Evolutionary conservation across 768 basidiomycete species (phyloP).

Genomic region (Daedalea quercina): DNA sequence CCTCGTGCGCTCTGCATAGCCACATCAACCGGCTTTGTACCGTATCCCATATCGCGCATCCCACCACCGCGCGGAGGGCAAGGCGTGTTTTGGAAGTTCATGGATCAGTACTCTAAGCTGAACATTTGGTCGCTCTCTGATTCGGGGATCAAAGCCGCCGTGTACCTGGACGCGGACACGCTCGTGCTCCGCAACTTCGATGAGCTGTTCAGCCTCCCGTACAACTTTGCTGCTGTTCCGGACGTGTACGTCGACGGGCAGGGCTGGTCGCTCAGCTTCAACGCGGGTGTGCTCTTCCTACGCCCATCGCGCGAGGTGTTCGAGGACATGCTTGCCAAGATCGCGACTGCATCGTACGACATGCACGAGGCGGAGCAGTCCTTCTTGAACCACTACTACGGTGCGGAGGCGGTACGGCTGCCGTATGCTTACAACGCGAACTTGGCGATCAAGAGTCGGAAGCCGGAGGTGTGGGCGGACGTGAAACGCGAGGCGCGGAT

Average conservation of each 20-base stretch:
- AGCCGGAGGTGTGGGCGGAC: slow-evolving; percentile 24
- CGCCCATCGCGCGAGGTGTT: slow-evolving; percentile 25
- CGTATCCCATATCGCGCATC: slow-evolving; percentile 22
- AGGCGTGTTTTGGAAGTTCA: slow-evolving; percentile 25
- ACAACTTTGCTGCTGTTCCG: slow-evolving; percentile 27
- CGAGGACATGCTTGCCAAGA: slow-evolving; percentile 26
- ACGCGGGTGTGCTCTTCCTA: slow-evolving; percentile 29
- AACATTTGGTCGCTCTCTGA: slow-evolving; percentile 32
- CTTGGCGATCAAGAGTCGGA: slow-evolving; percentile 28
- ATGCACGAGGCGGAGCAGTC: slow-evolving; percentile 36
- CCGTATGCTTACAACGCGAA: slow-evolving; percentile 32
- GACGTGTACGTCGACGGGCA: slow-evolving; percentile 22
- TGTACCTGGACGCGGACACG: slow-evolving; percentile 32
- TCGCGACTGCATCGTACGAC: slow-evolving; percentile 33
- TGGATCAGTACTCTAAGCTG: slow-evolving; percentile 39
- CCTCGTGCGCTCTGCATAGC: slow-evolving; percentile 24
- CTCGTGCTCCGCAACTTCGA: slow-evolving; percentile 26
- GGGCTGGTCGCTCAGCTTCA: slow-evolving; percentile 27
- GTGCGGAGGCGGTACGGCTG: slow-evolving; percentile 24
- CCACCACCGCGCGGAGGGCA: slow-evolving; percentile 26
- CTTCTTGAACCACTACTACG: slow-evolving; percentile 34
- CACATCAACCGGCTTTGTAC: slow-evolving; percentile 24
- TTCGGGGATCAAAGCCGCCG: slow-evolving; percentile 17
- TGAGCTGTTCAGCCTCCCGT: slow-evolving; percentile 28
- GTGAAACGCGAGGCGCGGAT: slow-evolving; percentile 24